Percentiles rank a stretch among this genome's conserved stretches.
Conservation (phyloP, 2,329 filamentous ascomycete species). For the Colletotrichum australisinense region DNA sequence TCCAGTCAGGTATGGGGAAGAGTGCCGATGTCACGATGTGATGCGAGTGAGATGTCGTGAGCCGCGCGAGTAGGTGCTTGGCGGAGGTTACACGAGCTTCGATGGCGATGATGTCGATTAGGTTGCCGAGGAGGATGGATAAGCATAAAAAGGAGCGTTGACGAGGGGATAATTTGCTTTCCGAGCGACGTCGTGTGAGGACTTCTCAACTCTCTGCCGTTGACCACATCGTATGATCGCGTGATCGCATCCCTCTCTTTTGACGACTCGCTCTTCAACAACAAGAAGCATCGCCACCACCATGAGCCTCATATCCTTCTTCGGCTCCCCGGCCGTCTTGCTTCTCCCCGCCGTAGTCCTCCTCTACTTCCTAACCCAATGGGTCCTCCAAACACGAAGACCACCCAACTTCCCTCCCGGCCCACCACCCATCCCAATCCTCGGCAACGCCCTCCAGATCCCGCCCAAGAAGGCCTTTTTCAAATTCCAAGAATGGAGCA, state of each 20-base stretch:
- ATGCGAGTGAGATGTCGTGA: not conserved
- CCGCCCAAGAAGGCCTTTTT: conserved; percentile 40
- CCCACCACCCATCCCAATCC: conserved; percentile 36
- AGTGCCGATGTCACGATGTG: not conserved
- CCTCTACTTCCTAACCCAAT: not conserved
- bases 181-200: not conserved
- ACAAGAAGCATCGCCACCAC: not conserved
- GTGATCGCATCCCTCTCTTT: not conserved
- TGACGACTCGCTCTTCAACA: not conserved
- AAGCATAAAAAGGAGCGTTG: not conserved
- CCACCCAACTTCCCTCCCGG: conserved; percentile 38
- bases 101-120: not conserved
- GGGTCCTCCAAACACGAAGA: conserved; percentile 10
- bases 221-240: not conserved
- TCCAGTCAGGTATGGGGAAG: not conserved
- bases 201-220: not conserved
- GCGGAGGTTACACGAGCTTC: not conserved
- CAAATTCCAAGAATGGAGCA: conserved; percentile 46
- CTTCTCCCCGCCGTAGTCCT: not conserved
- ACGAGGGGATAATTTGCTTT: not conserved
- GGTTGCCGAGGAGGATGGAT: not conserved
- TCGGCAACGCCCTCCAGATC: conserved; percentile 43
- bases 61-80: not conserved
- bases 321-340: not conserved
- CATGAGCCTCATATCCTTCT: not conserved